phyloP scores from a whole-genome alignment of 345 rosid genomes.

The Syzygium oleosum region DNA sequence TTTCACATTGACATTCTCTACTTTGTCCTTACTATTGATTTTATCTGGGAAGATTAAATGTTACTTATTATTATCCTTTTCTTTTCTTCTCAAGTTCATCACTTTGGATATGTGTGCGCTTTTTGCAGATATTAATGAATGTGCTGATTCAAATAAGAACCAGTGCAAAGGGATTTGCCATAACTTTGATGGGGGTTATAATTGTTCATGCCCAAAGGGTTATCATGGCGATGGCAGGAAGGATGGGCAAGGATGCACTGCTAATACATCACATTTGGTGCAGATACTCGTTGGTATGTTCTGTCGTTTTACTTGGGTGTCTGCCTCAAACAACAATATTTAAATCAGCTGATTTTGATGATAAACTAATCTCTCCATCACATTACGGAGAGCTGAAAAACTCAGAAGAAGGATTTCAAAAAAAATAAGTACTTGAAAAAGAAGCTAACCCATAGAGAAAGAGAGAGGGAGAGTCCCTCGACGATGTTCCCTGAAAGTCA shows the following conservation, averaged over 20 bases:
- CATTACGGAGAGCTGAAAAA: neutral
- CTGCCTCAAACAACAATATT: neutral
- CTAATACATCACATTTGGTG: neutral
- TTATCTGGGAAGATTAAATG: neutral
- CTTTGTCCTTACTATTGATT: neutral
- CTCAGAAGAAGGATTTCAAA: neutral
- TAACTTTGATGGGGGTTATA: conserved; percentile 5
- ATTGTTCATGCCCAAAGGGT: conserved; percentile 24
- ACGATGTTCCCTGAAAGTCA: neutral
- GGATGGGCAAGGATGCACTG: neutral
- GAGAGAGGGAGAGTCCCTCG: neutral
- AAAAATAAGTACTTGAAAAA: neutral
- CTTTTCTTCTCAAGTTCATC: too few species aligned
- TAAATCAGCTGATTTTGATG: neutral
- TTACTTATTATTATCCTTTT: too few species aligned
- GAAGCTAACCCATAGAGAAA: neutral
- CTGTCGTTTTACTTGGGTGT: neutral
- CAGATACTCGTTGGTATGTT: conserved; percentile 6
- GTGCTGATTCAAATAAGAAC: neutral
- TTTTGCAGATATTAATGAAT: conserved; percentile 19
- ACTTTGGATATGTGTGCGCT: neutral
- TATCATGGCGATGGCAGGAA: conserved; percentile 15
- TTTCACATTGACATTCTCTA: neutral
- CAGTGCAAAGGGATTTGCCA: accelerated
- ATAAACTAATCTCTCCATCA: neutral